A percentile compares a stretch with the other conserved stretches of the same genome.
These are phyloP conservation scores for Neurospora tetraspora DNA, from an alignment of 495 filamentous ascomycete species.

Conservation along the genomic window DNA sequence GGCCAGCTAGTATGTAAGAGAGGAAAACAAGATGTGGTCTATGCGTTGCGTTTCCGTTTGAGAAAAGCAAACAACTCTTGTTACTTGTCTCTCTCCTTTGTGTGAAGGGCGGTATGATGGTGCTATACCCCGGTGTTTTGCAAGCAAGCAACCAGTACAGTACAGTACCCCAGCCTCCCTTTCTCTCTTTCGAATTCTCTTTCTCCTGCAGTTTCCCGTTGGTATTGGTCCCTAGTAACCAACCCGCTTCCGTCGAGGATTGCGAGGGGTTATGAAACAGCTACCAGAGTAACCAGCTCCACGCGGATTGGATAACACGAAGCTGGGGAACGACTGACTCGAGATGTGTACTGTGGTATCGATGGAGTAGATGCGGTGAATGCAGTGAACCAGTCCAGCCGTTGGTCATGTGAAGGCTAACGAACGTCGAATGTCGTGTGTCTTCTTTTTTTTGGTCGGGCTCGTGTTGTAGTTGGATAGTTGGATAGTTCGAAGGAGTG, in stretches of 20 bases:
- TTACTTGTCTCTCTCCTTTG: not conserved
- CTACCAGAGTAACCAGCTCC: not conserved
- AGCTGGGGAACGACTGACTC: not conserved
- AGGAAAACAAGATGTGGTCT: not conserved
- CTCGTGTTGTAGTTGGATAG: not conserved
- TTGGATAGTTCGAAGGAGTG: not conserved
- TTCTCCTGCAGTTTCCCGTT: not conserved
- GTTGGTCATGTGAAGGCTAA: not conserved
- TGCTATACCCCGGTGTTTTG: not conserved
- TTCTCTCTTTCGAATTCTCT: not conserved
- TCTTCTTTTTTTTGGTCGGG: not conserved
- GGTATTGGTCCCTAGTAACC: not conserved
- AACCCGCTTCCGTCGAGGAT: not conserved
- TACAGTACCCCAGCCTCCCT: not conserved
- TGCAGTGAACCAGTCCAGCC: not conserved
- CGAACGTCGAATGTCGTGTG: not conserved
- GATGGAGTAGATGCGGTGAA: not conserved
- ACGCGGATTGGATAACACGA: not conserved
- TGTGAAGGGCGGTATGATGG: not conserved
- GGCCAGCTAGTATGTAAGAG: not conserved
- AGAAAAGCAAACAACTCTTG: not conserved
- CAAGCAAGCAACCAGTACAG: not conserved
- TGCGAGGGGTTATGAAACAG: not conserved
- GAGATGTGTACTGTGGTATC: not conserved
- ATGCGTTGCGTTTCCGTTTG: not conserved